Conservation (phyloP, 768 basidiomycete species). For the Melanogaster broomeanus region DNA sequence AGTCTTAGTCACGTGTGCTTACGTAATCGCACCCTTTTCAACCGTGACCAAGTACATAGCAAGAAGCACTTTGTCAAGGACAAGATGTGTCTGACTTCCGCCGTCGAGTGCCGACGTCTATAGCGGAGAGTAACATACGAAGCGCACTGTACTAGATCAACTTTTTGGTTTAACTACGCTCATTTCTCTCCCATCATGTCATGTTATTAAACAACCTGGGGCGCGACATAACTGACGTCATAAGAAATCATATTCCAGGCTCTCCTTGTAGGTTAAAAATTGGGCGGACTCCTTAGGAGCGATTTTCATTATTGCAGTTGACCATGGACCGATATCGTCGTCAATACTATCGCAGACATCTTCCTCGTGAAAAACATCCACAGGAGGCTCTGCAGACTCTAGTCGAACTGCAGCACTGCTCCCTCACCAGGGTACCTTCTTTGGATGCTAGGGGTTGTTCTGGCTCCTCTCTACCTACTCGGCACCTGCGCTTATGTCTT, state of each 20-base stretch:
- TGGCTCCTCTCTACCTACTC: conserved; percentile 1
- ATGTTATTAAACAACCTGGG: neutral
- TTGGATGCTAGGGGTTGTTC: neutral
- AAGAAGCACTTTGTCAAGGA: too few relatives aligned
- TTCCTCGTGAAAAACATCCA: neutral
- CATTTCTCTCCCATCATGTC: too few relatives aligned
- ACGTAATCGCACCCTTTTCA: too few relatives aligned
- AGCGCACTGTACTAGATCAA: too few relatives aligned
- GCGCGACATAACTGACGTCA: neutral
- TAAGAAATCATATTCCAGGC: neutral
- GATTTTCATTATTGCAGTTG: neutral
- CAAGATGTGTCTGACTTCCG: too few relatives aligned
- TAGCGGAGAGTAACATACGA: too few relatives aligned
- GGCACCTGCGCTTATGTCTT: conserved; percentile 34
- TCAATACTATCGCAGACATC: neutral
- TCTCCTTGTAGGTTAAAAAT: neutral
- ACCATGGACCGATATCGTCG: neutral
- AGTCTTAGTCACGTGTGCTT: too few relatives aligned
- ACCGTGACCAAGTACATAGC: too few relatives aligned
- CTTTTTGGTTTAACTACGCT: too few relatives aligned
- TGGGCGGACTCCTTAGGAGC: neutral
- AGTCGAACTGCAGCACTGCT: neutral
- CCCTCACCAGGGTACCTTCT: neutral
- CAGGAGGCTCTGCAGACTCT: neutral
- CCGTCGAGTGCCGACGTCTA: too few relatives aligned